A percentile compares a stretch with the other conserved stretches of the same genome.
phyloP scores from a whole-genome alignment of 768 basidiomycete genomes.

The Auriscalpium microsporum region DNA sequence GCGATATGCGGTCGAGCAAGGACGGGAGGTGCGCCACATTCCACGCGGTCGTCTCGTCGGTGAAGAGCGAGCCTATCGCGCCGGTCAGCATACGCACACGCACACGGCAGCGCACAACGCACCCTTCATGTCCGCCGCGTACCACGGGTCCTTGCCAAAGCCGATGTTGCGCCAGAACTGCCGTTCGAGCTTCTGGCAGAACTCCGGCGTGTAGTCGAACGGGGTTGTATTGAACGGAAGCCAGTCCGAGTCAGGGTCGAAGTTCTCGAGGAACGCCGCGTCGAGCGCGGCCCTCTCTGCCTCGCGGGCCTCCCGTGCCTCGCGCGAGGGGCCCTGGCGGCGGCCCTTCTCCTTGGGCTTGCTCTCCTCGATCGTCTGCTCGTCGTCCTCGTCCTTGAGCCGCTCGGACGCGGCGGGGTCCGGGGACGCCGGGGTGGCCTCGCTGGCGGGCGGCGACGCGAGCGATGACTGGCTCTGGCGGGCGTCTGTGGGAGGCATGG shows the following conservation, averaged over 20 bases:
- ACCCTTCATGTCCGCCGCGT: slow-evolving; percentile 95
- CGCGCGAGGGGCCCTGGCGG: slow-evolving; percentile 32
- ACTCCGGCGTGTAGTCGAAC: slow-evolving; percentile 80
- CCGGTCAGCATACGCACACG: neutral
- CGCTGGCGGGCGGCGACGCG: slow-evolving; percentile 37
- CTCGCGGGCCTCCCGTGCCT: slow-evolving; percentile 38
- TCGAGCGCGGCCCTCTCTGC: slow-evolving; percentile 38
- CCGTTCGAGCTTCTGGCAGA: slow-evolving; percentile 80
- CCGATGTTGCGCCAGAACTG: slow-evolving; percentile 90
- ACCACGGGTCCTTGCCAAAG: slow-evolving; percentile 88
- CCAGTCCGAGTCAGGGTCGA: slow-evolving; percentile 72
- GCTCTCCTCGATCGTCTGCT: slow-evolving; percentile 14
- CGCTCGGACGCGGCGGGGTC: slow-evolving; percentile 14
- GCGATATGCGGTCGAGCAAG: slow-evolving; percentile 71
- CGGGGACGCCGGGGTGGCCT: slow-evolving; percentile 21
- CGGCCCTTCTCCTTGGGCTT: slow-evolving; percentile 32
- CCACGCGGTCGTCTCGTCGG: slow-evolving; percentile 75
- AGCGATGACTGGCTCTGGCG: slow-evolving; percentile 9
- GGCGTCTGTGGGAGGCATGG: slow-evolving; percentile 10
- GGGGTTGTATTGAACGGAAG: slow-evolving; percentile 64
- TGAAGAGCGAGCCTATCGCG: slow-evolving; percentile 51
- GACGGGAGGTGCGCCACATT: slow-evolving; percentile 92
- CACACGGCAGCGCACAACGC: slow-evolving; percentile 18
- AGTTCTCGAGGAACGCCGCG: slow-evolving; percentile 54
- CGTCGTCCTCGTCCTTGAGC: slow-evolving; percentile 15